These are phyloP conservation scores for Letharia lupina DNA, from an alignment of 495 filamentous ascomycete genomes.

Conservation along the genomic window DNA sequence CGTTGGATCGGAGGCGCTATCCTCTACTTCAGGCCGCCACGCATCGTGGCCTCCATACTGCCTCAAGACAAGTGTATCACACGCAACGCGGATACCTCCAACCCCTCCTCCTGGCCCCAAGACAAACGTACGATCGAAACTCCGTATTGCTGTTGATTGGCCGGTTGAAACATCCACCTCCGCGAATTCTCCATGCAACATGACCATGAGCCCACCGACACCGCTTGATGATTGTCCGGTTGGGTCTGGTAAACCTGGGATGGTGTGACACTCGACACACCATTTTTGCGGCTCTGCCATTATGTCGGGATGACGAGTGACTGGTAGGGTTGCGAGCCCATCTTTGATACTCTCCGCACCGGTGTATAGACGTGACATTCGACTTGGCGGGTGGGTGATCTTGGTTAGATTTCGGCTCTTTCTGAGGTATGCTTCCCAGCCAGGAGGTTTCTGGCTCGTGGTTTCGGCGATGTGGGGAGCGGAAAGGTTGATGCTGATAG, in stretches of 20 bases:
- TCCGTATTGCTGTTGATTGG: slow-evolving; percentile 50
- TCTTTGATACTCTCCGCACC: slow-evolving; percentile 60
- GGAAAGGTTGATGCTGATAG: slow-evolving; percentile 59
- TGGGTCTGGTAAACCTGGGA: slow-evolving; percentile 63
- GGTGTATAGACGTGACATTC: slow-evolving; percentile 54
- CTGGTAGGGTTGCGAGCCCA: slow-evolving; percentile 60
- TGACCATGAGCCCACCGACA: slow-evolving; percentile 71
- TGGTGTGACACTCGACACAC: slow-evolving; percentile 72
- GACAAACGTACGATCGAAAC: slow-evolving; percentile 79
- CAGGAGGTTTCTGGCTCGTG: slow-evolving; percentile 30
- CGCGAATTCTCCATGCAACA: slow-evolving; percentile 74
- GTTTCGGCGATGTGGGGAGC: slow-evolving; percentile 43
- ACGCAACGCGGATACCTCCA: slow-evolving; percentile 64
- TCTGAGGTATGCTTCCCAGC: slow-evolving; percentile 70
- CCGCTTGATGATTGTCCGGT: slow-evolving; percentile 53
- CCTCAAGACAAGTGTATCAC: slow-evolving; percentile 66
- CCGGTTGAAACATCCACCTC: slow-evolving; percentile 52
- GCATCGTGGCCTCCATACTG: slow-evolving; percentile 55
- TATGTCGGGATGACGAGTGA: slow-evolving; percentile 66
- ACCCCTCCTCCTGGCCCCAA: slow-evolving; percentile 63
- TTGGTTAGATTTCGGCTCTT: slow-evolving; percentile 72
- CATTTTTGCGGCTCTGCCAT: slow-evolving; percentile 55
- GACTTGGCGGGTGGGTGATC: slow-evolving; percentile 48
- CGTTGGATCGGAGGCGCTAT: slow-evolving; percentile 22
- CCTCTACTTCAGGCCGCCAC: slow-evolving; percentile 44